Evolutionary conservation across 2,329 filamentous ascomycete species (phyloP).

Genomic region (Trichoderma atroviride): DNA sequence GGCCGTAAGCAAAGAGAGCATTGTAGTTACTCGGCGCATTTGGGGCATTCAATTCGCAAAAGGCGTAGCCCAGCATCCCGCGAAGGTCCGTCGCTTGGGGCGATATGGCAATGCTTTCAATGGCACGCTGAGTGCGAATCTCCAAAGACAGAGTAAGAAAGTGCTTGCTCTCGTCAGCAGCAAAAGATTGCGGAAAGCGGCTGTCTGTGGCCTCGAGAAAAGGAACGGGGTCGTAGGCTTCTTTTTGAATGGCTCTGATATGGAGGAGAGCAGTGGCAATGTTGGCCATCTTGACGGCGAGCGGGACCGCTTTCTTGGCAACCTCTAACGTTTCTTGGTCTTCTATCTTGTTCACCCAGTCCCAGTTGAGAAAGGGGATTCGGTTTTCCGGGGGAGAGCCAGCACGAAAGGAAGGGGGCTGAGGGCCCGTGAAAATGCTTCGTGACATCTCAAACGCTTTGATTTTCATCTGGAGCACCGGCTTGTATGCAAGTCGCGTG

Average conservation of each 20-base stretch:
- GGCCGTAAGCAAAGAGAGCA: constrained; percentile 31
- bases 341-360: constrained; percentile 25
- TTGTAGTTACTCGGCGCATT: constrained; percentile 7
- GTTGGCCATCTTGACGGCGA: constrained; percentile 40
- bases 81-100: constrained; percentile 26
- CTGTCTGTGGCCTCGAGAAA: constrained; percentile 40
- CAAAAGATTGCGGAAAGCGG: constrained; percentile 38
- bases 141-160: constrained; percentile 37
- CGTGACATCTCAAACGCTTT: constrained; percentile 35
- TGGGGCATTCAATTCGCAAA: constrained; percentile 34
- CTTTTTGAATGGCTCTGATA: constrained; percentile 29
- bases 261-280: constrained; percentile 41
- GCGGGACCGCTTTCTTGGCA: constrained; percentile 13
- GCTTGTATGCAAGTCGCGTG: constrained; percentile 29
- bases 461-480: constrained; percentile 35
- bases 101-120: constrained; percentile 35
- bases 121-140: constrained; percentile 43
- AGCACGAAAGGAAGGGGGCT: neutral
- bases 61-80: constrained; percentile 36
- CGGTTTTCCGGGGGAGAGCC: neutral
- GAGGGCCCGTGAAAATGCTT: constrained; percentile 32
- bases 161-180: constrained; percentile 27
- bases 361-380: constrained; percentile 37
- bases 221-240: constrained; percentile 28
- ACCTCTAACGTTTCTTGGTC: neutral